phyloP scores from a whole-genome alignment of 768 basidiomycete genomes.

The Scleroderma citrinum region DNA sequence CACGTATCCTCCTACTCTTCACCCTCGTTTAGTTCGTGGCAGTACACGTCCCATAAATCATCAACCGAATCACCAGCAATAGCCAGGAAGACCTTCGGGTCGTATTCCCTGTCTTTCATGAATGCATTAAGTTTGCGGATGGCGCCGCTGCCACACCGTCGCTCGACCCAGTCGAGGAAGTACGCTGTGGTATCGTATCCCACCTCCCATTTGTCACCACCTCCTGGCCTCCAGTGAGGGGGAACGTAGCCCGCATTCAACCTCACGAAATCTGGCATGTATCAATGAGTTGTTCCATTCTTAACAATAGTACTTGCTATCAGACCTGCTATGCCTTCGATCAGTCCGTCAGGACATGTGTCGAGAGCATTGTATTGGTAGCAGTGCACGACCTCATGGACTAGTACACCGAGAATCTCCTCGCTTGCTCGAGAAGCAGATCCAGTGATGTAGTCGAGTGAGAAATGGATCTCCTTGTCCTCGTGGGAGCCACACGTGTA shows the following conservation, averaged over 20 bases:
- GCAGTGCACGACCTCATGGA: slow-evolving; percentile 76
- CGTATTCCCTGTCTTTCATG: slow-evolving; percentile 45
- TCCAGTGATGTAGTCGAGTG: slow-evolving; percentile 55
- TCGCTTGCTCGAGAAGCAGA: slow-evolving; percentile 37
- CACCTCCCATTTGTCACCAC: slow-evolving; percentile 58
- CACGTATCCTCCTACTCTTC: neutral
- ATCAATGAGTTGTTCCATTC: neutral
- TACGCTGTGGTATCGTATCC: slow-evolving; percentile 72
- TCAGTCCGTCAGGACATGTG: slow-evolving; percentile 61
- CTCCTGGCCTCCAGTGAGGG: slow-evolving; percentile 60
- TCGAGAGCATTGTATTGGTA: slow-evolving; percentile 62
- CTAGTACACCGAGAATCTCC: slow-evolving; percentile 66
- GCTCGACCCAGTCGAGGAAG: slow-evolving; percentile 66
- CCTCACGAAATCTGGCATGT: slow-evolving; percentile 61
- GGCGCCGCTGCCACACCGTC: slow-evolving; percentile 44
- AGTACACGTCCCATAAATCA: slow-evolving; percentile 56
- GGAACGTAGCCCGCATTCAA: slow-evolving; percentile 51
- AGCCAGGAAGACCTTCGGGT: slow-evolving; percentile 45
- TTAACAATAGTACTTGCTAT: neutral
- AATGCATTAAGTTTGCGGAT: slow-evolving; percentile 52
- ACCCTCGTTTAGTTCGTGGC: slow-evolving; percentile 29
- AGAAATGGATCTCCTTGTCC: slow-evolving; percentile 72
- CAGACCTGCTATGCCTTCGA: slow-evolving; percentile 76
- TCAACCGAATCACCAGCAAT: slow-evolving; percentile 47
- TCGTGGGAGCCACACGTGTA: slow-evolving; percentile 51